phyloP scores from a whole-genome alignment of 2,329 filamentous ascomycete genomes.

The Xylariaceae sp. region DNA sequence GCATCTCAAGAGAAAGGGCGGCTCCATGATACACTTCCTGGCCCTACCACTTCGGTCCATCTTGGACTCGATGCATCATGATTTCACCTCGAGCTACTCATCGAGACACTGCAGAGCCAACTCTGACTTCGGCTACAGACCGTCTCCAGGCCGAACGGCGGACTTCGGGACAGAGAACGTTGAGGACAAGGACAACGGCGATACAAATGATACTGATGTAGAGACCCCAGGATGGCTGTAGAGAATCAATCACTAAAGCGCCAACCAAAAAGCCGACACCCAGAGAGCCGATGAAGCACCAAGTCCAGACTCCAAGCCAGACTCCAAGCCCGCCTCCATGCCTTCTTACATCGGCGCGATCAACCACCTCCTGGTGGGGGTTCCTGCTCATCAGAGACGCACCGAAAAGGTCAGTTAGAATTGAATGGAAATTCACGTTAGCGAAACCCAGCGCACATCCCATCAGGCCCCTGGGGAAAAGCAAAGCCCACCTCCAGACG shows the following conservation, averaged over 20 bases:
- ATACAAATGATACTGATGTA: constrained; percentile 72
- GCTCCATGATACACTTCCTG: constrained; percentile 75
- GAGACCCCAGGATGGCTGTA: constrained; percentile 73
- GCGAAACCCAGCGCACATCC: constrained; percentile 73
- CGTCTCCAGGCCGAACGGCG: constrained; percentile 69
- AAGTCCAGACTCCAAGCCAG: constrained; percentile 80
- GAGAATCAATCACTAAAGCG: constrained; percentile 65
- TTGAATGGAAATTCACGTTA: constrained; percentile 75
- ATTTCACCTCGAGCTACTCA: constrained; percentile 72
- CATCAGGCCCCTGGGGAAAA: constrained; percentile 66
- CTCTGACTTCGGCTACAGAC: constrained; percentile 67
- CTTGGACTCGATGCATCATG: constrained; percentile 73
- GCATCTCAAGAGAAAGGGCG: constrained; percentile 68
- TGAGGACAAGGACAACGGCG: constrained; percentile 66
- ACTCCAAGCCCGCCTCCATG: constrained; percentile 78
- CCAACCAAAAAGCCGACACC: constrained; percentile 73
- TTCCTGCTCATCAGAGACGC: constrained; percentile 72
- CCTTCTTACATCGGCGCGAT: constrained; percentile 68
- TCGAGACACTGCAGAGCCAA: constrained; percentile 53
- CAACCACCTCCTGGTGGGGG: constrained; percentile 72
- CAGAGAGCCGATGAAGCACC: constrained; percentile 74
- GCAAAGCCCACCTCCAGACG: constrained; percentile 61
- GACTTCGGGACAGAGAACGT: constrained; percentile 72
- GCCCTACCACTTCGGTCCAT: constrained; percentile 75
- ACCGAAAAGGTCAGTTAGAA: constrained; percentile 74